phyloP scores from a whole-genome alignment of 371 early-diverging fungal genomes.

The Mortierella sp. region DNA sequence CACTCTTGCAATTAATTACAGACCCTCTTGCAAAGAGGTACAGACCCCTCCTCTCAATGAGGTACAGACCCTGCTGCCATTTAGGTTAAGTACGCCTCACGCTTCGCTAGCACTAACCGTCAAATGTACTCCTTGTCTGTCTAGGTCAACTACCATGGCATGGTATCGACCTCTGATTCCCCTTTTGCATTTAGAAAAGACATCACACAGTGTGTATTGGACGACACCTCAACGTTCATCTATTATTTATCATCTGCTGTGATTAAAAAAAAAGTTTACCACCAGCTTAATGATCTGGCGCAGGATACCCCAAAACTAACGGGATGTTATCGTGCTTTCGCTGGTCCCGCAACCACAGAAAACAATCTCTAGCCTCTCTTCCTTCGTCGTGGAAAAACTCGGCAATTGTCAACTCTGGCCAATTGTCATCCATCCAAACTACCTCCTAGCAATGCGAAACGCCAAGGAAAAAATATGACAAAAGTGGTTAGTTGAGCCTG shows the following conservation, averaged over 20 bases:
- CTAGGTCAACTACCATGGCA: too few species aligned
- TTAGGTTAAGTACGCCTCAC: too few species aligned
- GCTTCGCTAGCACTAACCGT: too few species aligned
- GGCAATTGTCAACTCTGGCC: neutral
- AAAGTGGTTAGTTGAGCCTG: neutral
- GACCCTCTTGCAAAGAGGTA: too few species aligned
- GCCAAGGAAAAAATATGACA: neutral
- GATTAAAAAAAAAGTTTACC: neutral
- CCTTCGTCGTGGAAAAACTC: neutral
- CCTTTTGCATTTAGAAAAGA: too few species aligned
- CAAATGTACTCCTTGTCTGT: too few species aligned
- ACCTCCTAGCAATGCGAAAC: neutral
- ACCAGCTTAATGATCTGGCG: neutral
- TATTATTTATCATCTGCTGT: neutral
- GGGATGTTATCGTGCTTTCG: neutral
- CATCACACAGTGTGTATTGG: too few species aligned
- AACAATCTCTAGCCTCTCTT: neutral
- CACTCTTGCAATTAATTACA: too few species aligned
- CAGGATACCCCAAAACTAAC: neutral
- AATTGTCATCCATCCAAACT: neutral
- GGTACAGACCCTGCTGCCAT: too few species aligned
- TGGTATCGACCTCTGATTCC: too few species aligned
- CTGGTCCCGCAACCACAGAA: neutral
- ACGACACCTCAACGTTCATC: too few species aligned
- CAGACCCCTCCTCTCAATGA: too few species aligned